A percentile compares a stretch with the other conserved stretches of the same genome.
These are phyloP conservation scores for Racocetra persica DNA, from an alignment of 371 early-diverging fungal species.

Conservation along the genomic window DNA sequence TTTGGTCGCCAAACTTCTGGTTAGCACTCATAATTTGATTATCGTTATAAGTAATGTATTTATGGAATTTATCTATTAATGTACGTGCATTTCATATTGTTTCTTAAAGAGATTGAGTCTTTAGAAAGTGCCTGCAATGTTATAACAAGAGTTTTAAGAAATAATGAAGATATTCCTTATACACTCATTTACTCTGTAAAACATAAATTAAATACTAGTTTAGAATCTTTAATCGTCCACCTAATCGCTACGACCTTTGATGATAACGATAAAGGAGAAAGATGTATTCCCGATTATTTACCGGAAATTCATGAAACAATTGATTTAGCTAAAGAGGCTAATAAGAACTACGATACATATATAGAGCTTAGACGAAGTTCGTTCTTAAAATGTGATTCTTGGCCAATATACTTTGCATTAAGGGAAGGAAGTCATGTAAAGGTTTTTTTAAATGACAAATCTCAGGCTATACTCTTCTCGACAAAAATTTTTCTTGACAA, in stretches of 20 bases:
- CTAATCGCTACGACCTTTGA: not conserved
- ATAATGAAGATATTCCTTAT: slow-evolving; percentile 31
- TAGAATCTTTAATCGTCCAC: not conserved
- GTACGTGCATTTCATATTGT: too few relatives aligned
- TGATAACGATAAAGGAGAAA: slow-evolving; percentile 29
- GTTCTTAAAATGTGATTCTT: too few relatives aligned
- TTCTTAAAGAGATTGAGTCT: slow-evolving; percentile 41
- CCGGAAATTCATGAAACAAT: slow-evolving; percentile 48
- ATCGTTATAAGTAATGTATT: not conserved
- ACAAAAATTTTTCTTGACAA: slow-evolving; percentile 53
- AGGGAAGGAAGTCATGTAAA: slow-evolving; percentile 51
- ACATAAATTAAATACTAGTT: slow-evolving; percentile 20
- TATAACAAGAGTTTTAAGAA: slow-evolving; percentile 32
- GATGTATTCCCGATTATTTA: slow-evolving; percentile 51
- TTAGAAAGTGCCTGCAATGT: slow-evolving; percentile 7
- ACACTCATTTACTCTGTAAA: too few relatives aligned
- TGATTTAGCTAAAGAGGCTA: slow-evolving; percentile 42
- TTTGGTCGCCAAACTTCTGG: slow-evolving; percentile 15
- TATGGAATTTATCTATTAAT: not conserved
- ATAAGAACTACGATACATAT: not conserved
- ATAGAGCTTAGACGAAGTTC: too few relatives aligned
- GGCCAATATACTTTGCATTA: too few relatives aligned
- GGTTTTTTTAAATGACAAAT: slow-evolving; percentile 50
- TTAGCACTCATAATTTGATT: not conserved
- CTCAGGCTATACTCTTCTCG: slow-evolving; percentile 54